Conservation (phyloP, 305 asterid species). For the Galium porrigens region DNA sequence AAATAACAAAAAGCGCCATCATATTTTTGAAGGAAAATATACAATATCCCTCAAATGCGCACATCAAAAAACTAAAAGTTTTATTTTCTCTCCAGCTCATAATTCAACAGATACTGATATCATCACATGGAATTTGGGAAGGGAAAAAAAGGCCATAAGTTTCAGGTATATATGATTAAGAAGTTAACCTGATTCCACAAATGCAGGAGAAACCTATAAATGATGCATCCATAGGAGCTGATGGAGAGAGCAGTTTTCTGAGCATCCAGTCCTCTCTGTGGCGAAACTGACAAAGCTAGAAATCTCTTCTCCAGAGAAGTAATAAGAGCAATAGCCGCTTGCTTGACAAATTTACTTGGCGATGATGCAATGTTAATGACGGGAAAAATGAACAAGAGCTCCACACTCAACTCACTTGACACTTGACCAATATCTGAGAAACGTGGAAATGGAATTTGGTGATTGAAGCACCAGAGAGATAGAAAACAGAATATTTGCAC, state of each 20-base stretch:
- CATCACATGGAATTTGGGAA: not conserved
- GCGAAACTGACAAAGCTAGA: slow-evolving; percentile 28
- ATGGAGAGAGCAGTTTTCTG: slow-evolving; percentile 26
- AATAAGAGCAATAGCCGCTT: slow-evolving; percentile 48
- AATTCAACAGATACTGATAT: not conserved
- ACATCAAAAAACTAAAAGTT: not conserved
- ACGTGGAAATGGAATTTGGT: not conserved
- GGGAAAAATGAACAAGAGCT: slow-evolving; percentile 73
- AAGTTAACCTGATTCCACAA: slow-evolving; percentile 65
- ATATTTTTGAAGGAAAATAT: not conserved
- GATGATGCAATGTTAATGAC: slow-evolving; percentile 70
- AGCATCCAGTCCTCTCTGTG: slow-evolving; percentile 22
- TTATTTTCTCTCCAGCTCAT: not conserved
- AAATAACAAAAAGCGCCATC: slow-evolving; percentile 6
- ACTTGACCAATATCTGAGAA: slow-evolving; percentile 15
- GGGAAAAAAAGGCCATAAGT: slow-evolving; percentile 7
- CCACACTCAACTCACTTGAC: slow-evolving; percentile 46
- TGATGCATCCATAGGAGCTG: slow-evolving; percentile 44
- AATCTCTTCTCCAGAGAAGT: slow-evolving; percentile 50
- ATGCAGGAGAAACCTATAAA: slow-evolving; percentile 48
- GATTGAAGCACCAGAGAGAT: not conserved
- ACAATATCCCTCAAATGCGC: not conserved
- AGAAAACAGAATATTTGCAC: not conserved
- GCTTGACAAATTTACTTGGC: slow-evolving; percentile 61
- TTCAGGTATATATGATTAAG: slow-evolving; percentile 19